Evolutionary conservation across 352 stramenopile species (phyloP).

Genomic region (Phytopythium delawarense): DNA sequence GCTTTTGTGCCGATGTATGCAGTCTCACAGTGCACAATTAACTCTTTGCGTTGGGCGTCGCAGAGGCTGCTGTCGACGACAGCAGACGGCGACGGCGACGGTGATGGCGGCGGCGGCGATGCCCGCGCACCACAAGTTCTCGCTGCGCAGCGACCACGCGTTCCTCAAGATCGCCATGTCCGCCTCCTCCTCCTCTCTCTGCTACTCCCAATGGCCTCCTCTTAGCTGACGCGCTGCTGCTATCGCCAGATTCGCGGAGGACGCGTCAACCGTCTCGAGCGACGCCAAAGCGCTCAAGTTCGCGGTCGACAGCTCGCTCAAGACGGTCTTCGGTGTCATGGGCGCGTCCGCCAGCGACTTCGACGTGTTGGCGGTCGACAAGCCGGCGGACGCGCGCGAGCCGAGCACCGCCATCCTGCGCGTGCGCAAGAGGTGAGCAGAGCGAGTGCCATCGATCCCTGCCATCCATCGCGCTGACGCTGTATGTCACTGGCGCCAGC

Average conservation of each 20-base stretch:
- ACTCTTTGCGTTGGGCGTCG: too few species aligned
- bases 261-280: conserved; percentile 25
- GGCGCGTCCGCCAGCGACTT: conserved; percentile 61
- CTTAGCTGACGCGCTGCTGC: background rate
- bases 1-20: too few species aligned
- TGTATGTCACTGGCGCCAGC: conserved; percentile 10
- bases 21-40: too few species aligned
- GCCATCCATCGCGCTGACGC: background rate
- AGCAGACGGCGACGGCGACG: conserved; percentile 4
- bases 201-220: background rate
- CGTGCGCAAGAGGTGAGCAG: conserved; percentile 39
- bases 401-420: conserved; percentile 54
- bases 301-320: conserved; percentile 62
- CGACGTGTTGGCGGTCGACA: conserved; percentile 47
- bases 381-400: conserved; percentile 23
- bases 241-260: conserved; percentile 46
- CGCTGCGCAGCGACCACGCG: conserved; percentile 34
- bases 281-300: conserved; percentile 74
- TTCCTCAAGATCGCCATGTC: conserved; percentile 73
- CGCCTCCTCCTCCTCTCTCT: background rate
- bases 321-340: conserved; percentile 62
- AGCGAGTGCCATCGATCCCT: too few species aligned
- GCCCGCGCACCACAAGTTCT: conserved; percentile 68
- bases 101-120: background rate
- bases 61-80: too few species aligned